Conservation (phyloP, 306 rosid genomes). For the Herpetospermum pedunculosum region DNA sequence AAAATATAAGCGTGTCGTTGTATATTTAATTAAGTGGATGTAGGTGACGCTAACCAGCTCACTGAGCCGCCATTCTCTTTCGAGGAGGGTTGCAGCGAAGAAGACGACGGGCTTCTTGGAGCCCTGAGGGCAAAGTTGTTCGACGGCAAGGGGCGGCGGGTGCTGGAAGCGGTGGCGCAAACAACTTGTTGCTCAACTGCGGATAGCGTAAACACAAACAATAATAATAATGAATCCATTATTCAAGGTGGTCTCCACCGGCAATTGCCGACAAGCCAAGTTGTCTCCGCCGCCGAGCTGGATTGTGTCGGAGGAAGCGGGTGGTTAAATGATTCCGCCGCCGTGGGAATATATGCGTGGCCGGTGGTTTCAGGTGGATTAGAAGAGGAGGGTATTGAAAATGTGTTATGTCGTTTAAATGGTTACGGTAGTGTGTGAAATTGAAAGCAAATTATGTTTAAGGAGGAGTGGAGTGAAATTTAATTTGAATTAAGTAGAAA, state of each 20-base stretch:
- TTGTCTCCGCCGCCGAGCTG: not conserved
- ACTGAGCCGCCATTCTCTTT: conserved; percentile 49
- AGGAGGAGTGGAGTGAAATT: no score
- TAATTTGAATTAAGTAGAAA: no score
- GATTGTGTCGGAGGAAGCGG: not conserved
- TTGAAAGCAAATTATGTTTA: not conserved
- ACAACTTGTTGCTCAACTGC: not conserved
- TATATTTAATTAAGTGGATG: not conserved
- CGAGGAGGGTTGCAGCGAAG: conserved; percentile 28
- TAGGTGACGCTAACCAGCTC: not conserved
- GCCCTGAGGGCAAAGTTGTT: conserved; percentile 52
- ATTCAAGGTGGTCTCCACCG: not conserved
- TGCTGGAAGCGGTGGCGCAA: conserved; percentile 2
- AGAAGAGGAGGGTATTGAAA: not conserved
- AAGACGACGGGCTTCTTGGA: conserved; percentile 37
- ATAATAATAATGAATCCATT: not conserved
- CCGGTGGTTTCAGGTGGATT: not conserved
- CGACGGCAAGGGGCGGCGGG: conserved; percentile 21
- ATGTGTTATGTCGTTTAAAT: not conserved
- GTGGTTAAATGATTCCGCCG: not conserved
- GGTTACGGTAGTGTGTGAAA: not conserved
- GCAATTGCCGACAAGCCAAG: not conserved
- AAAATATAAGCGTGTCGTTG: not conserved
- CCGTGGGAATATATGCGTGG: not conserved
- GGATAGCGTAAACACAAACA: not conserved